Evolutionary conservation across 257 asterid species (phyloP).

Genomic region (Dorcoceras hygrometricum): DNA sequence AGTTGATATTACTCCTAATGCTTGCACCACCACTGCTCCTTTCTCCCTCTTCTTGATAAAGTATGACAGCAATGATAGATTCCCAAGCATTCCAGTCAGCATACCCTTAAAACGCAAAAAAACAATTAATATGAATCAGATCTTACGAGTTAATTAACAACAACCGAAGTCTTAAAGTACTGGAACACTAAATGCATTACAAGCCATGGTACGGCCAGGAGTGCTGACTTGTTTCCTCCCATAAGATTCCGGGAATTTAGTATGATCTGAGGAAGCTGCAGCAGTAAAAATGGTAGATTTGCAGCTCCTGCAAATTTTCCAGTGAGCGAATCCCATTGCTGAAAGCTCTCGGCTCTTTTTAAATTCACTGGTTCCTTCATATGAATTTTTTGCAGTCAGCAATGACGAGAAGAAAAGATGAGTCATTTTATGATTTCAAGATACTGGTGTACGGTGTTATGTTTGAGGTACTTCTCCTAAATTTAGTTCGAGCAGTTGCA

Average conservation of each 20-base stretch:
- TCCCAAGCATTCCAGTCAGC: conserved; percentile 97
- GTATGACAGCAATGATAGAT: conserved; percentile 78
- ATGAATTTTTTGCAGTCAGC: conserved; percentile 20
- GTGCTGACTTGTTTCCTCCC: conserved; percentile 73
- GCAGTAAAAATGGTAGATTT: conserved; percentile 76
- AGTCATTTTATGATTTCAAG: neutral
- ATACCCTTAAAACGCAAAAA: conserved; percentile 59
- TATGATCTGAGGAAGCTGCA: conserved; percentile 94
- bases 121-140: conserved; percentile 11
- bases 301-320: conserved; percentile 97
- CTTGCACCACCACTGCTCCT: conserved; percentile 83
- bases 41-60: conserved; percentile 85
- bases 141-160: conserved; percentile 3
- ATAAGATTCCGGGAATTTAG: conserved; percentile 87
- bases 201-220: conserved; percentile 98
- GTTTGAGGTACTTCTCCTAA: neutral
- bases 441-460: neutral
- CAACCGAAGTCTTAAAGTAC: conserved; percentile 17
- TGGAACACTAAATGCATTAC: conserved; percentile 36
- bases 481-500: neutral
- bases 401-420: conserved; percentile 12
- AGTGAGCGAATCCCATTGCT: conserved; percentile 85
- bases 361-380: conserved; percentile 47
- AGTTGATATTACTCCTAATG: conserved; percentile 75
- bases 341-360: conserved; percentile 38